Evolutionary conservation across 2,329 filamentous ascomycete species (phyloP), one percentile per base, ranked within the genome.

Genomic region (Saccharata proteae): DNA sequence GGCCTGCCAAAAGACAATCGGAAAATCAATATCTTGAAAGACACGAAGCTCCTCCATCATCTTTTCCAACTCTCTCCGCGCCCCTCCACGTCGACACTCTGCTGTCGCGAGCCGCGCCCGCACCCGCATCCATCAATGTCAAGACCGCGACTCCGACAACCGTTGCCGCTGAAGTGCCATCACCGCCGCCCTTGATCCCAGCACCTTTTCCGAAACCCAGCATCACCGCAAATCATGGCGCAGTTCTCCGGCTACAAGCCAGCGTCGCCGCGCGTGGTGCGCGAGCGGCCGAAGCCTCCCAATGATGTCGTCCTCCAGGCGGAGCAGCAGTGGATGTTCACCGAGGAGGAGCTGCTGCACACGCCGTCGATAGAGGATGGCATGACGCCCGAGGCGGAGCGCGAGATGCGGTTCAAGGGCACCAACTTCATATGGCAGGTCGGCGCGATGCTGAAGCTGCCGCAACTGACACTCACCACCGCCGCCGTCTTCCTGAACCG

Each of bases 381-480:
- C 14, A 72, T 96, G 51, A 55, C 74, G 6, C 67, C 76, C 3
- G 71, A 76, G 17, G 77, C 90, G 49, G 90, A 96, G 60, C 70
- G 83, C 39, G 69, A 80, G 41, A 69, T 81, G 36, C 74, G 90
- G 34, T 79, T 81, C 38, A 96, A 96, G 55, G 88, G 90, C 27
- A 79, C 94, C 50, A 93, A 93, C 55, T 98, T 98, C 59, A 93
- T 98, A 47, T 78, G 84, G 40, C 86, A 94, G 55, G 84, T 88
- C 26, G 90, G 88, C 41, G 83, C 93, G 43, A 76, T 93, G 63
- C 71, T 96, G 31, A 88, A 93, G 52, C 64, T 96, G 29, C 88
- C 88, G 9, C 86, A 94, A 55, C 74, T 90, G 34, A 96, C 90
- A 0, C 66, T 98, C 24, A 86, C 81, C 57, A 92, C 92, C 0